A percentile compares a stretch with the other conserved stretches of the same genome.
phyloP scores from a whole-genome alignment of 2,329 filamentous ascomycete genomes.

The Alternaria ethzedia region DNA sequence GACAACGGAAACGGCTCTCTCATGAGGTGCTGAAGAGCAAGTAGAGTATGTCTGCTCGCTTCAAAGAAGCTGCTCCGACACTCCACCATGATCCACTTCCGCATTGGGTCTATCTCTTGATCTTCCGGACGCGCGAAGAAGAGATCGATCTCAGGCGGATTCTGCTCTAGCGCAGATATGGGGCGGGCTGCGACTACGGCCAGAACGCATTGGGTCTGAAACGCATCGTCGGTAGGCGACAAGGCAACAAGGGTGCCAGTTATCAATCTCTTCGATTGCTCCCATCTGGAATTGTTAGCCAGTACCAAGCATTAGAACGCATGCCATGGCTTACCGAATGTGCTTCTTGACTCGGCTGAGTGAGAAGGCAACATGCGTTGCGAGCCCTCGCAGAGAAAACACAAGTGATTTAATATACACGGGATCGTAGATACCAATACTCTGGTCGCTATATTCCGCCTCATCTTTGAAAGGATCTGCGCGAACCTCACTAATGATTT shows the following conservation, averaged over 20 bases:
- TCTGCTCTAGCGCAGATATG: constrained; percentile 65
- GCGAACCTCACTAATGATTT: constrained; percentile 62
- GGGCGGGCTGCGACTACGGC: constrained; percentile 76
- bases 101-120: constrained; percentile 70
- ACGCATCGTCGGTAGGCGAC: constrained; percentile 64
- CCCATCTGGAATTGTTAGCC: constrained; percentile 56
- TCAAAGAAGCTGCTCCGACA: constrained; percentile 78
- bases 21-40: constrained; percentile 71
- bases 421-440: constrained; percentile 52
- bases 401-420: constrained; percentile 71
- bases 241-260: constrained; percentile 63
- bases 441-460: constrained; percentile 47
- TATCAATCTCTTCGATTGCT: constrained; percentile 64
- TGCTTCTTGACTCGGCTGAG: constrained; percentile 67
- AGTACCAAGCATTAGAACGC: not conserved
- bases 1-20: constrained; percentile 67
- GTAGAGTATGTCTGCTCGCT: constrained; percentile 73
- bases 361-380: constrained; percentile 74
- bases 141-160: constrained; percentile 76
- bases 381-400: constrained; percentile 67
- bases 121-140: constrained; percentile 70
- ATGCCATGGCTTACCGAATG: constrained; percentile 54
- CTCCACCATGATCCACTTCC: constrained; percentile 81
- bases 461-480: constrained; percentile 55
- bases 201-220: constrained; percentile 69